Evolutionary conservation across 2,329 filamentous ascomycete species (phyloP).

Genomic region (Cladophialophora exuberans): DNA sequence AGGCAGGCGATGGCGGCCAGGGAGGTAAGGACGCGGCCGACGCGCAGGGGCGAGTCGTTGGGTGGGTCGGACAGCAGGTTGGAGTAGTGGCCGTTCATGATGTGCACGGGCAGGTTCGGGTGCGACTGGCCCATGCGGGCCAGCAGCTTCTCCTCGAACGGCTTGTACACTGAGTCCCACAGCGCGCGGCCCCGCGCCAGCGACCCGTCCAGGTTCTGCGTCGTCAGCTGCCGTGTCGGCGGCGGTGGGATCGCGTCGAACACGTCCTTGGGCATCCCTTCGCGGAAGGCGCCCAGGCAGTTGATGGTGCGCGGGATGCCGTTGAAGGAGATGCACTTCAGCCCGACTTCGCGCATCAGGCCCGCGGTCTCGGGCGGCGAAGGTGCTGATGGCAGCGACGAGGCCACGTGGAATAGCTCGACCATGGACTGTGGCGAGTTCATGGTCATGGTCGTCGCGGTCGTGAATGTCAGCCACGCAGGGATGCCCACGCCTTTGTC

Average conservation of each 20-base stretch:
- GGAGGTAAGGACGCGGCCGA: conserved; percentile 73
- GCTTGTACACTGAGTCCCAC: conserved; percentile 77
- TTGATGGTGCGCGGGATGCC: conserved; percentile 81
- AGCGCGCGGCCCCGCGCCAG: conserved; percentile 64
- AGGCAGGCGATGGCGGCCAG: conserved; percentile 75
- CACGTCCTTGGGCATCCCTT: conserved; percentile 62
- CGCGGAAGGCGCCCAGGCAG: conserved; percentile 72
- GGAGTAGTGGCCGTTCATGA: conserved; percentile 74
- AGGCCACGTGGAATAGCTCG: conserved; percentile 63
- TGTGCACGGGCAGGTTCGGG: conserved; percentile 80
- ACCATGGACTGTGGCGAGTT: conserved; percentile 73
- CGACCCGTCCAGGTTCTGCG: conserved; percentile 58
- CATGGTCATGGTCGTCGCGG: conserved; percentile 81
- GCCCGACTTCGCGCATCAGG: conserved; percentile 49
- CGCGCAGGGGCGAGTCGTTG: conserved; percentile 52
- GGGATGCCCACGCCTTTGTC: conserved; percentile 64
- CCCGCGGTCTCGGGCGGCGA: conserved; percentile 39
- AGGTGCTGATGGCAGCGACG: conserved; percentile 42
- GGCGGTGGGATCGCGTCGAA: conserved; percentile 56
- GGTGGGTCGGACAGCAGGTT: conserved; percentile 72
- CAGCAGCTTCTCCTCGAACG: conserved; percentile 72
- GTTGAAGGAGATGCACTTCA: conserved; percentile 53
- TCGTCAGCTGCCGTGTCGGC: conserved; percentile 59
- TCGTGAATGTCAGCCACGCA: conserved; percentile 72
- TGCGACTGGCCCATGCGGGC: conserved; percentile 73